Base-by-base conservation (phyloP, 2,329 filamentous ascomycete species). In the Ophiostoma populinum region DNA sequence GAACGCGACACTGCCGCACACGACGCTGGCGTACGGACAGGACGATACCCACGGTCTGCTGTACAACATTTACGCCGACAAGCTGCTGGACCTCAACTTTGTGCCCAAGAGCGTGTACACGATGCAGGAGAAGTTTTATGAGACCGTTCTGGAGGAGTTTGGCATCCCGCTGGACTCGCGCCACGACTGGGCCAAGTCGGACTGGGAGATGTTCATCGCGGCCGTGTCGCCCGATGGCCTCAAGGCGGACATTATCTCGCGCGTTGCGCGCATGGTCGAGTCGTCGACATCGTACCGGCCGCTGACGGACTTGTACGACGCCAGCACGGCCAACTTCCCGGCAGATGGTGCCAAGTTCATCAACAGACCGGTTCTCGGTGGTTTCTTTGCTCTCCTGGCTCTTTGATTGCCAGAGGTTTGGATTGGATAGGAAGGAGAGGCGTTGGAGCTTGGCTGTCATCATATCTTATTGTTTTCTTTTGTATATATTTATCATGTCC, bases 201-300 rank as follows among this genome's bases (percentile, higher is more conserved):
- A 92, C 58, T 92, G 83, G 83, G 74, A 86, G 50, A 73, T 90
- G 51, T 86, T 85, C 57, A 70, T 72, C 5, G 83, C 83, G n/a
- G 77, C 82, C 8, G 75, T 86, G 9, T 68, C 80, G 0, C 65
- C 63, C 27, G 53, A 61, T 35, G 54, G 61, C 20, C 78, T 78
- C 2, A 65, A 72, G 36, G 55, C 62, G 9, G 62, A 74, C 50
- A 80, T 92, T 45, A 61, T 87, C 34, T 59, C 70, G 32, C 65
- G 70, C 24, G 66, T 87, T 29, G 78, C 78, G 2, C 59, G 55
- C 38, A 92, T 81, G 79, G 63, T 92, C 47, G 76, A 77, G 45
- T 69, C 75, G 49, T 92, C 82, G 2, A 58, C 56, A 1, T 81
- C 71, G 0, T 71, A 82, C 53, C 61, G 69, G 7, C 69, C 81